Conservation (phyloP, 371 early-diverging fungal species). For the Chytridium lagenaria region DNA sequence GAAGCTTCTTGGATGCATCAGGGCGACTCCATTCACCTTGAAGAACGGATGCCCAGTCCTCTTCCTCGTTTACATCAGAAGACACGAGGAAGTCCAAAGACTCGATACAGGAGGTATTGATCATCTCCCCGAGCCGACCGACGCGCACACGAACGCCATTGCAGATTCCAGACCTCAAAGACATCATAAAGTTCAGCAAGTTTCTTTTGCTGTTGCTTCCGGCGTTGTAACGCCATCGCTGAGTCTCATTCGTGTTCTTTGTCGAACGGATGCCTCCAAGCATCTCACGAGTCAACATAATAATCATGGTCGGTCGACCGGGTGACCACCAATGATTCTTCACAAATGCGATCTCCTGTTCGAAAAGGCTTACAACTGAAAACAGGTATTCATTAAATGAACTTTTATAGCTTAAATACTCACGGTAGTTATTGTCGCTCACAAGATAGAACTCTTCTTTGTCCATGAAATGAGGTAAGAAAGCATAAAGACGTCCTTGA, state of each 20-base stretch:
- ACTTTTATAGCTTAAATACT: neutral
- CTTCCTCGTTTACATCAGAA: slow-evolving; percentile 58
- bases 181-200: slow-evolving; percentile 85
- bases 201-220: slow-evolving; percentile 60
- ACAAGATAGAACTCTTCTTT: slow-evolving; percentile 84
- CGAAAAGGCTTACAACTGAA: slow-evolving; percentile 69
- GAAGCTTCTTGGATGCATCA: slow-evolving; percentile 21
- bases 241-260: slow-evolving; percentile 13
- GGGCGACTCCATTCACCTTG: slow-evolving; percentile 41
- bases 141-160: slow-evolving; percentile 73
- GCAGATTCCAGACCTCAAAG: slow-evolving; percentile 71
- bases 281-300: slow-evolving; percentile 81
- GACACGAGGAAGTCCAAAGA: slow-evolving; percentile 84
- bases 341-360: slow-evolving; percentile 79
- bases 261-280: slow-evolving; percentile 58
- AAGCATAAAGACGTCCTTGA: slow-evolving; percentile 82
- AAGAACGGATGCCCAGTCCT: slow-evolving; percentile 73
- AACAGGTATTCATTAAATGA: slow-evolving; percentile 31
- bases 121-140: slow-evolving; percentile 76
- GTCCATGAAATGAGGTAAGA: slow-evolving; percentile 90
- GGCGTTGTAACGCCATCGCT: slow-evolving; percentile 38
- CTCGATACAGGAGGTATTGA: slow-evolving; percentile 80
- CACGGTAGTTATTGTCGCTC: slow-evolving; percentile 77
- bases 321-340: slow-evolving; percentile 76
- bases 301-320: slow-evolving; percentile 84